Evolutionary conservation across 2,329 filamentous ascomycete species (phyloP), one percentile per base, ranked within the genome.

Genomic region (Epichloe brachyelytri): DNA sequence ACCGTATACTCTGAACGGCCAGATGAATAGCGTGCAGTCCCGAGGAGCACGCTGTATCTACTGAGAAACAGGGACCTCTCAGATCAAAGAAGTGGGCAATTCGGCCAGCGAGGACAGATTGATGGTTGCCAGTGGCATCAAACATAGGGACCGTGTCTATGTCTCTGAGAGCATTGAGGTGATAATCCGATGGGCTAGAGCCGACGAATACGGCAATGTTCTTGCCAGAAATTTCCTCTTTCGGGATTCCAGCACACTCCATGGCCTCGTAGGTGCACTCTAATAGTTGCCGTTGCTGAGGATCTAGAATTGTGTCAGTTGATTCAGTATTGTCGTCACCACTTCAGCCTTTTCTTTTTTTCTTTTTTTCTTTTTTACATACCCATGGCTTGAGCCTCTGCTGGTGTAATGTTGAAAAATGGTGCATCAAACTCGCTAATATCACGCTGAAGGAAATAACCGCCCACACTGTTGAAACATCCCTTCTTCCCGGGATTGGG

Each of bases 51-150:
- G 73, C 75, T 1, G 75, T 77, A 52, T 78, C 73, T 3, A 73
- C 64, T 0, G 74, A 73, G 51, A 77, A 71, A 49, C 72, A 76
- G 0, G 76, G 75, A 0, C 77, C 77, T 38, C 69, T 65, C 37
- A 80, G 65, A 55, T 79, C 72, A 54, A 78, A 79, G 62, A 73
- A 76, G 55, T 79, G 75, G 2, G 75, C 77, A 19, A 79, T 65
- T 44, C 76, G 66, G 54, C 78, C 78, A 0, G 75, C 73, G 53
- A 77, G 68, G 61, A 79, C 75, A 10, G 73, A 71, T 57, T 73
- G 70, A 41, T 73, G 72, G 53, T 64, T 63, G 65, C 73, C 73
- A 30, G 73, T 76, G 22, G 72, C 72, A 55, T 76, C 73, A 52
- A 76, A 73, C 69, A 75, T 75, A 36, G 73, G 73, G 44, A 74